phyloP scores from a whole-genome alignment of 106 monocot species.

The Allium sativum region DNA sequence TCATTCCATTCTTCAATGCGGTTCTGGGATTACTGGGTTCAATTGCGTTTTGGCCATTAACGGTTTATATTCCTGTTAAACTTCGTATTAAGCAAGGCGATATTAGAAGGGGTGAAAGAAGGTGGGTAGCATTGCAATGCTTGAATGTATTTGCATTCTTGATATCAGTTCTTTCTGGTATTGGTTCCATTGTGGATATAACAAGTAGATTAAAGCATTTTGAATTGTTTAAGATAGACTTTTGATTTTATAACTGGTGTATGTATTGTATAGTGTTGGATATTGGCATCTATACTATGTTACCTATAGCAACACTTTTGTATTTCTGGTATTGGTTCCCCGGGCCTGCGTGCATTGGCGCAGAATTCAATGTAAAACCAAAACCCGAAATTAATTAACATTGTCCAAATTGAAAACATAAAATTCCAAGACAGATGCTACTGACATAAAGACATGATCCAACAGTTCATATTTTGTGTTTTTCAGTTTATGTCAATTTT shows the following conservation, averaged over 20 bases:
- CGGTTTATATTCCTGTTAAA: conserved; percentile 50
- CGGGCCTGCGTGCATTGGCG: too few relatives aligned
- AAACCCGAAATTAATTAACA: too few relatives aligned
- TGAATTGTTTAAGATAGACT: conserved; percentile 29
- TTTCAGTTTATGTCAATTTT: too few relatives aligned
- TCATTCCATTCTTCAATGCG: conserved; percentile 78
- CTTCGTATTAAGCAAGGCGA: conserved; percentile 37
- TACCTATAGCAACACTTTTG: too few relatives aligned
- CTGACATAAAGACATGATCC: too few relatives aligned
- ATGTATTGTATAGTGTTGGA: too few relatives aligned
- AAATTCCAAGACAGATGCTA: too few relatives aligned
- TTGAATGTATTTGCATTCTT: conserved; percentile 31
- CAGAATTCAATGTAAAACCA: too few relatives aligned
- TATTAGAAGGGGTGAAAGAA: conserved; percentile 25
- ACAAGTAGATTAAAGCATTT: conserved; percentile 31
- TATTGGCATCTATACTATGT: too few relatives aligned
- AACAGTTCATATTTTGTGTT: too few relatives aligned
- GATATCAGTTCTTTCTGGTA: conserved; percentile 41
- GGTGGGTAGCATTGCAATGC: conserved; percentile 34
- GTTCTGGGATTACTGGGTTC: conserved; percentile 52
- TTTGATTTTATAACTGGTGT: conserved; percentile 6
- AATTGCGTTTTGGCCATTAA: conserved; percentile 61
- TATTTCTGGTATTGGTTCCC: too few relatives aligned
- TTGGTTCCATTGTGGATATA: conserved; percentile 54
- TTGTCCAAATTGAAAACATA: too few relatives aligned